Percentiles rank a stretch among this genome's conserved stretches.
These are phyloP conservation scores for Gossypium mustelinum DNA, from an alignment of 345 rosid species.

Conservation along the genomic window DNA sequence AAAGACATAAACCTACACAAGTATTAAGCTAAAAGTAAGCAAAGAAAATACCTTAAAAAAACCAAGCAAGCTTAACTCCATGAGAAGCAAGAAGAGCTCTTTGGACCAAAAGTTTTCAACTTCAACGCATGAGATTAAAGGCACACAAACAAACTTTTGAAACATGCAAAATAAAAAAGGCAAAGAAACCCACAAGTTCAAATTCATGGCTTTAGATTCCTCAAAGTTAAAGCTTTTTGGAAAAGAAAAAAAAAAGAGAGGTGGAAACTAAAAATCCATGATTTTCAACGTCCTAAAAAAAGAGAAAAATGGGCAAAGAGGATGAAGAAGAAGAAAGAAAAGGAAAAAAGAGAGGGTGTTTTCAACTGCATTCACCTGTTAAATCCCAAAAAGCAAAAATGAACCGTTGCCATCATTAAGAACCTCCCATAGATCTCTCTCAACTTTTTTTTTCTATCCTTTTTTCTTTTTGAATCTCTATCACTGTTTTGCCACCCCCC, in stretches of 20 bases:
- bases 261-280: slow-evolving; percentile 12
- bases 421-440: slow-evolving; percentile 33
- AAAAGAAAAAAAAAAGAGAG: background rate
- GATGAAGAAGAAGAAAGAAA: slow-evolving; percentile 15
- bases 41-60: slow-evolving; percentile 16
- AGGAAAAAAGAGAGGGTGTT: slow-evolving; percentile 2
- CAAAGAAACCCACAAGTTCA: slow-evolving; percentile 16
- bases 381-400: slow-evolving; percentile 25
- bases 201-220: slow-evolving; percentile 13
- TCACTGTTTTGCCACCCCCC: slow-evolving; percentile 36
- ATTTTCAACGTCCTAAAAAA: background rate
- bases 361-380: slow-evolving; percentile 35
- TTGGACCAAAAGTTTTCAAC: slow-evolving; percentile 2
- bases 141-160: slow-evolving; percentile 13
- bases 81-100: background rate
- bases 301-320: slow-evolving; percentile 11
- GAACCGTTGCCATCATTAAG: slow-evolving; percentile 37
- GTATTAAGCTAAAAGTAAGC: slow-evolving; percentile 4
- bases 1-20: slow-evolving; percentile 13
- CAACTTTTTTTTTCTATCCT: background rate
- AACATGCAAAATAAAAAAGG: slow-evolving; percentile 12
- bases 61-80: slow-evolving; percentile 25
- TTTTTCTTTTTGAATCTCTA: background rate
- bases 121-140: slow-evolving; percentile 11
- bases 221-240: slow-evolving; percentile 13